These are phyloP conservation scores for Pestalotiopsis sp. DNA, from an alignment of 2,329 filamentous ascomycete genomes.

Conservation along the genomic window DNA sequence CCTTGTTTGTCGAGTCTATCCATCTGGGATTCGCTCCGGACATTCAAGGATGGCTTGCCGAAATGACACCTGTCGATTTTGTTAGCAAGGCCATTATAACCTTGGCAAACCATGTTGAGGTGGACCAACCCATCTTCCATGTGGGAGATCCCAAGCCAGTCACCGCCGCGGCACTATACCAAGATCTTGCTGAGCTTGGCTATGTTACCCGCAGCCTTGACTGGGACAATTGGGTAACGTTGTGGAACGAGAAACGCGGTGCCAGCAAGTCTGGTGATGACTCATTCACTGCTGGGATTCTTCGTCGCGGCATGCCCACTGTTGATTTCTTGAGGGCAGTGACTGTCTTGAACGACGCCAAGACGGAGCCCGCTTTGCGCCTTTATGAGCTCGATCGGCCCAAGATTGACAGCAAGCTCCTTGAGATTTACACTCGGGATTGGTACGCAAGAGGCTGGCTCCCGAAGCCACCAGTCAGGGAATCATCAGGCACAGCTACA, in stretches of 20 bases:
- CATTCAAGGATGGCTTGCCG: conserved; percentile 74
- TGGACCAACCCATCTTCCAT: conserved; percentile 70
- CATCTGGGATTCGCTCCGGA: conserved; percentile 72
- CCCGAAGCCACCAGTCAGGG: conserved; percentile 53
- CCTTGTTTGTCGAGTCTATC: conserved; percentile 76
- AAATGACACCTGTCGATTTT: conserved; percentile 86
- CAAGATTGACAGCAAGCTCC: conserved; percentile 69
- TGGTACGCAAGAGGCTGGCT: conserved; percentile 83
- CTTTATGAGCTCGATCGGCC: conserved; percentile 61
- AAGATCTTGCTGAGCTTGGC: conserved; percentile 65
- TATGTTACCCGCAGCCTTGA: conserved; percentile 68
- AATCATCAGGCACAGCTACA: conserved; percentile 8
- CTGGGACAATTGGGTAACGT: conserved; percentile 74
- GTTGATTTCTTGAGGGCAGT: conserved; percentile 72
- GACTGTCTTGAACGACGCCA: conserved; percentile 72
- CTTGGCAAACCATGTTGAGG: conserved; percentile 65
- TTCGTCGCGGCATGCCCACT: conserved; percentile 79
- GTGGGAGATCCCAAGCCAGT: conserved; percentile 74
- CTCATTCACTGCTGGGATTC: conserved; percentile 77
- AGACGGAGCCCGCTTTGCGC: conserved; percentile 63
- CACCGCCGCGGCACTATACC: conserved; percentile 67
- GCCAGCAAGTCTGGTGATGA: conserved; percentile 67
- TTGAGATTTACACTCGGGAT: conserved; percentile 78
- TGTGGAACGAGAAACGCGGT: conserved; percentile 74
- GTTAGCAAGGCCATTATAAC: conserved; percentile 75